Evolutionary conservation across 768 basidiomycete genomes (phyloP).

Genomic region (Piloderma croceum): DNA sequence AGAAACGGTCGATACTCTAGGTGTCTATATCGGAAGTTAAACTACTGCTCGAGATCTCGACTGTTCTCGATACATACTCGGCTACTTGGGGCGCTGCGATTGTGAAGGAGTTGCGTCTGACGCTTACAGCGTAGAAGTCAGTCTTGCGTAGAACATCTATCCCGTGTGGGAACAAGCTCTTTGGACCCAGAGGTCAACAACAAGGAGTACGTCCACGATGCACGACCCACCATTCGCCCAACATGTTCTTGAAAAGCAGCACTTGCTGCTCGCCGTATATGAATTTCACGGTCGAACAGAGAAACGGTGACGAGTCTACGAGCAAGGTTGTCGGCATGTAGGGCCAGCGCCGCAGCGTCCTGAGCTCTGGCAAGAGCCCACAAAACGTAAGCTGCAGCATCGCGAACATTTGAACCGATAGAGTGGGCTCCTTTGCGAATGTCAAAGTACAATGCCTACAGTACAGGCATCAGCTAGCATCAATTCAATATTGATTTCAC

Average conservation of each 20-base stretch:
- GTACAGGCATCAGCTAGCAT: constrained; percentile 7
- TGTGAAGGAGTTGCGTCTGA: constrained; percentile 80
- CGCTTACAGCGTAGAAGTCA: constrained; percentile 92
- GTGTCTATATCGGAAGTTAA: constrained; percentile 54
- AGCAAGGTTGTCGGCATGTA: constrained; percentile 63
- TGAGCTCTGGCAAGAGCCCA: constrained; percentile 91
- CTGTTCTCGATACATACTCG: constrained; percentile 48
- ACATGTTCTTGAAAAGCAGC: constrained; percentile 98
- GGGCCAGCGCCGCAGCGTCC: constrained; percentile 48
- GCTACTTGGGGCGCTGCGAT: constrained; percentile 82
- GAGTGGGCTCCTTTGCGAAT: constrained; percentile 89
- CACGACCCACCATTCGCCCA: constrained; percentile 72
- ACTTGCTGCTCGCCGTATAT: constrained; percentile 91
- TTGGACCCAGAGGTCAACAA: constrained; percentile 1
- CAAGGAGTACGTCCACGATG: constrained; percentile 3
- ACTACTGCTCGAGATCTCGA: neutral
- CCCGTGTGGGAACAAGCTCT: constrained; percentile 90
- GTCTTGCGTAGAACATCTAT: constrained; percentile 89
- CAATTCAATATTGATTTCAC: constrained; percentile 1
- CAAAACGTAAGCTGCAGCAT: constrained; percentile 88
- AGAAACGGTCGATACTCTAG: constrained; percentile 65
- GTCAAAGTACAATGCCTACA: constrained; percentile 86
- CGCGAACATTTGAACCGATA: constrained; percentile 90
- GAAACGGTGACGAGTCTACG: constrained; percentile 71
- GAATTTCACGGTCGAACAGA: constrained; percentile 88